A percentile compares a stretch with the other conserved stretches of the same genome.
Evolutionary conservation across 441 rosid genomes (phyloP).

Genomic region (Bruguiera hainesii): DNA sequence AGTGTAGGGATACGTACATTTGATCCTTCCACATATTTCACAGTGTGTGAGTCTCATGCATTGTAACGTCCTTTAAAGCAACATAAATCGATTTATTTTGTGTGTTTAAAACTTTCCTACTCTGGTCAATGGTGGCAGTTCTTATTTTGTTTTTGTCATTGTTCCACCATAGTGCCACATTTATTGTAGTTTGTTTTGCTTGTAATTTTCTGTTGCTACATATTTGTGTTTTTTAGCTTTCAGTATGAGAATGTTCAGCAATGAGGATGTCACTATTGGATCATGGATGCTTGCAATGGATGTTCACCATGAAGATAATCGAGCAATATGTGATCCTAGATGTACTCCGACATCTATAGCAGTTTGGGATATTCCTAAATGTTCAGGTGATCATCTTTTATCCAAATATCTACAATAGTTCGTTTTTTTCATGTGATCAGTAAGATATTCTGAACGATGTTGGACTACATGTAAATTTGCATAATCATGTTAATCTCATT

Average conservation of each 20-base stretch:
- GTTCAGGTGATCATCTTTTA: conserved; percentile 50
- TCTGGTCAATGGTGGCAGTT: not conserved
- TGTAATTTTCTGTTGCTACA: conserved; percentile 11
- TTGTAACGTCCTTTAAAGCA: no score
- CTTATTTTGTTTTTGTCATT: no score
- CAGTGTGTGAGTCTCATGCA: no score
- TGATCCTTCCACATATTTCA: no score
- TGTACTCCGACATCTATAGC: conserved; percentile 75
- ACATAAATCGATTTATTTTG: no score
- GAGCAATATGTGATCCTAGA: conserved; percentile 70
- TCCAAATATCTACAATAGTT: not conserved
- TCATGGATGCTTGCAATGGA: conserved; percentile 93
- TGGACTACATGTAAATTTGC: not conserved
- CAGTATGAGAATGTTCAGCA: conserved; percentile 81
- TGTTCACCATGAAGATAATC: conserved; percentile 68
- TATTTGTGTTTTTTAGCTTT: conserved; percentile 14
- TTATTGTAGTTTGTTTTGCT: not conserved
- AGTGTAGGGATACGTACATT: no score
- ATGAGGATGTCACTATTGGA: conserved; percentile 82
- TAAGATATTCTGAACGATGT: not conserved
- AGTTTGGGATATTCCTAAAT: conserved; percentile 86
- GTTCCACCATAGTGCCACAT: no score
- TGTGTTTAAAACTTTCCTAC: no score
- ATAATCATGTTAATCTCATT: not conserved
- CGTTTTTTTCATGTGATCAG: not conserved